A percentile compares a stretch with the other conserved stretches of the same genome.
Evolutionary conservation across 345 rosid genomes (phyloP).

Genomic region (Heritiera fomes): DNA sequence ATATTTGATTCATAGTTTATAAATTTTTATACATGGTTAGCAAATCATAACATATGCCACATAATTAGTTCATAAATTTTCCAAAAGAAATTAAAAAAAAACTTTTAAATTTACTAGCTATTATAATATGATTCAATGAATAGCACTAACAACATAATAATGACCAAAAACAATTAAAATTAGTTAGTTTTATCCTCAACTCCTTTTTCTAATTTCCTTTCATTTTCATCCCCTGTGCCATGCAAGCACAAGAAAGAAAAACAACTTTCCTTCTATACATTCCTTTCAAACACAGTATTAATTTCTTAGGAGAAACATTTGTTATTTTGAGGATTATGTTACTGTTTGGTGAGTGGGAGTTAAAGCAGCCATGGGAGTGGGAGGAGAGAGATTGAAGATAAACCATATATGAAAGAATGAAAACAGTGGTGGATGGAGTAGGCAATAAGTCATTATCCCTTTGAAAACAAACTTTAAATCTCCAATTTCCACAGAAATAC

Average conservation of each 20-base stretch:
- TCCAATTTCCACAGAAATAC: not conserved
- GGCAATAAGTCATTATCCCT: constrained; percentile 18
- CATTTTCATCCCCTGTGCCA: not conserved
- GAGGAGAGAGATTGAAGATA: not conserved
- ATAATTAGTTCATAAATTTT: too few relatives aligned
- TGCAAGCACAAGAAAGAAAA: too few relatives aligned
- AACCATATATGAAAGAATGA: not conserved
- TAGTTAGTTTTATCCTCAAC: too few relatives aligned
- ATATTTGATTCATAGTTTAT: too few relatives aligned
- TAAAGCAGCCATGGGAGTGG: not conserved
- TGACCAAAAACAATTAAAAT: too few relatives aligned
- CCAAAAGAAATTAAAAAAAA: too few relatives aligned
- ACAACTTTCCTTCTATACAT: not conserved
- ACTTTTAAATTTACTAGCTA: too few relatives aligned
- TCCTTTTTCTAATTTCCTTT: not conserved
- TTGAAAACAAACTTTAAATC: not conserved
- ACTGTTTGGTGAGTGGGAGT: not conserved
- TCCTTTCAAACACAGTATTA: not conserved
- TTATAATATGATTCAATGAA: too few relatives aligned
- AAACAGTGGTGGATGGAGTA: not conserved
- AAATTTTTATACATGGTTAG: too few relatives aligned
- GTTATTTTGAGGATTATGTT: not conserved
- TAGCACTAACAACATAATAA: too few relatives aligned
- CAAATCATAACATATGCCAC: too few relatives aligned
- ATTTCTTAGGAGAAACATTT: not conserved